These are phyloP conservation scores for Metschnikowia colocasiae DNA, from an alignment of 805 yeast genomes.

Conservation along the genomic window DNA sequence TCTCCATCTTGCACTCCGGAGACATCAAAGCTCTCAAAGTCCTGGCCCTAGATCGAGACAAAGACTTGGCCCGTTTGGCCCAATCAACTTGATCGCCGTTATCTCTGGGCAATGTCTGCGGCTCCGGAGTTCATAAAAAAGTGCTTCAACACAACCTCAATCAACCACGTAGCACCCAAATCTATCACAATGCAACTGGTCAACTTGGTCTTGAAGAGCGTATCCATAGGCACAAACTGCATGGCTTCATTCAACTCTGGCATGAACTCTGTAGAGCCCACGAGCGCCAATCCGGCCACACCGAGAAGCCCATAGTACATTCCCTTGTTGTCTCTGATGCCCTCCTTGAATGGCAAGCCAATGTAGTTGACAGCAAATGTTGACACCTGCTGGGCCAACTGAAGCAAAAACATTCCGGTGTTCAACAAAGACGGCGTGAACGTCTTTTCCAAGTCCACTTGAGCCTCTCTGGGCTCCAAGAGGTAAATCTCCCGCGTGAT, in stretches of 20 bases:
- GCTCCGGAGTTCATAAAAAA: constrained; percentile 89
- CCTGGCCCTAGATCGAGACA: constrained; percentile 23
- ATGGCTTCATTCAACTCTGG: constrained; percentile 93
- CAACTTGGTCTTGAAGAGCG: constrained; percentile 69
- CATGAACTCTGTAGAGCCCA: constrained; percentile 90
- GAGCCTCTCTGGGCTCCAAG: constrained; percentile 89
- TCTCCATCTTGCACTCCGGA: constrained; percentile 23
- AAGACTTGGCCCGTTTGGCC: constrained; percentile 18
- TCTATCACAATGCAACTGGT: constrained; percentile 72
- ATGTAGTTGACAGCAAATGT: constrained; percentile 97
- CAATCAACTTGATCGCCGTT: not conserved
- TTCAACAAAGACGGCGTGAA: constrained; percentile 88
- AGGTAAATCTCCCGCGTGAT: constrained; percentile 79
- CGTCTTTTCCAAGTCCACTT: constrained; percentile 82
- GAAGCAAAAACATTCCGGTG: constrained; percentile 93
- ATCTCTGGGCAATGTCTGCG: constrained; percentile 75
- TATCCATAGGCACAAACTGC: constrained; percentile 84
- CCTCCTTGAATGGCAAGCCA: constrained; percentile 94
- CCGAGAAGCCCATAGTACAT: constrained; percentile 95
- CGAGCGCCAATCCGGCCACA: constrained; percentile 80
- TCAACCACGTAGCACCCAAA: constrained; percentile 67
- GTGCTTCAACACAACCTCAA: constrained; percentile 77
- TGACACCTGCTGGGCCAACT: constrained; percentile 93
- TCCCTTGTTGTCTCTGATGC: constrained; percentile 85
- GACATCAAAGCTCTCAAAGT: constrained; percentile 27